Base-by-base conservation (phyloP, 2,329 filamentous ascomycete species). In the Colletotrichum sp. region DNA sequence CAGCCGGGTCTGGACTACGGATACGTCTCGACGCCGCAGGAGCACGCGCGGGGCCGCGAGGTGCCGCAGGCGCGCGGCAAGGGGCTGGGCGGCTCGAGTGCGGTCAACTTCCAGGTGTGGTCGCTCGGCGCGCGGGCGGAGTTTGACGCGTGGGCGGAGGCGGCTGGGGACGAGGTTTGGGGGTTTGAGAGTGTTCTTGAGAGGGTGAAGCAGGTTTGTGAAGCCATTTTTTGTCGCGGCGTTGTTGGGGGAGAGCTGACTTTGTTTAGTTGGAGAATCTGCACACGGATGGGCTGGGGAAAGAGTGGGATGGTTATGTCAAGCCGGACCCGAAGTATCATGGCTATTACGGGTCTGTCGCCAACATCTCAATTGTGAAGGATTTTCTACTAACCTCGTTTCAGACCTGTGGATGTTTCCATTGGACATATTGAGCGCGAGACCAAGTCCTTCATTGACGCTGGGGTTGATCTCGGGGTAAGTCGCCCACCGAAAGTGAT, bases 111-210 rank as follows among this genome's bases (percentile, higher is more conserved):
- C 72, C 86, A 87, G 19, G 87, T 89, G 16, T 93, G 86, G 80
- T 88, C 86, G 5, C 78, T 89, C 30, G 92, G 93, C 4, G 87
- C 90, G 3, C 83, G 85, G 2, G 90, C 91, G 68, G 92, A 94
- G 77, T 93, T 91, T 75, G 87, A 94, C 32, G 86, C 90, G 69
- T 93, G 92, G 91, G 91, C 91, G 1, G 82, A 85, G 0, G 76
- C 89, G 3, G 88, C 91, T 0, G 90, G 83, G 0, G 92, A 94
- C 77, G 86, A 91, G 6, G 80, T 83, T 0, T 94, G 72, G 72
- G 72, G 61, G 2, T 75, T 75, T 13, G 52, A 67, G 7, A 72
- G 59, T 11, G 63, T 75, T 16, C 2, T 72, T 13, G 52, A 67
- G 25, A 48, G 57, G 19, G 36, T 75, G 6, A 75, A 63, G 13